phyloP scores from a whole-genome alignment of 2,329 filamentous ascomycete species.

The Pseudomassariella vexata region DNA sequence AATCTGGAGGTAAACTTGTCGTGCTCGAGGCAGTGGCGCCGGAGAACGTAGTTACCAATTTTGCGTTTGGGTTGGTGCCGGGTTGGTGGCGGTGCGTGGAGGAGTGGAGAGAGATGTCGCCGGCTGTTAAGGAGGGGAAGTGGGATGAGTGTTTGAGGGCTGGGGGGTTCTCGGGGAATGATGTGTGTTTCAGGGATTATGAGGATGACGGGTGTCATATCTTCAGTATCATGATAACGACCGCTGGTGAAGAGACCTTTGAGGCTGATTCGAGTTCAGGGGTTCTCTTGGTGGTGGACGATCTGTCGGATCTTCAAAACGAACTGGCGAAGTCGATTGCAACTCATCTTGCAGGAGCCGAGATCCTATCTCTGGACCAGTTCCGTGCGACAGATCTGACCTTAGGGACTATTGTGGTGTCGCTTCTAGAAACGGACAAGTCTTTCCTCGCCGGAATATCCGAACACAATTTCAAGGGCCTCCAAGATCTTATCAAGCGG shows the following conservation, averaged over 20 bases:
- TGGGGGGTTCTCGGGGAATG: slow-evolving; percentile 17
- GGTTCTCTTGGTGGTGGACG: too few relatives aligned
- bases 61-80: slow-evolving; percentile 4
- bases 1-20: slow-evolving; percentile 12
- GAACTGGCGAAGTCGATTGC: too few relatives aligned
- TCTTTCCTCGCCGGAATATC: slow-evolving; percentile 18
- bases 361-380: background rate
- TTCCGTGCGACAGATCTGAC: background rate
- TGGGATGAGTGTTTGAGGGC: slow-evolving; percentile 13
- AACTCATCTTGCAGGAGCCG: too few relatives aligned
- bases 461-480: slow-evolving; percentile 12
- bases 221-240: slow-evolving; percentile 18
- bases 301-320: too few relatives aligned
- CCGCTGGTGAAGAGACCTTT: slow-evolving; percentile 5
- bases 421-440: slow-evolving; percentile 14
- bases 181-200: slow-evolving; percentile 16
- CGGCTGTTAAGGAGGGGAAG: slow-evolving; percentile 5
- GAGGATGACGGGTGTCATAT: slow-evolving; percentile 12
- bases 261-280: too few relatives aligned
- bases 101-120: background rate
- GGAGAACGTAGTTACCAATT: background rate
- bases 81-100: slow-evolving; percentile 6
- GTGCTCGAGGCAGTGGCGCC: slow-evolving; percentile 7
- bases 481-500: slow-evolving; percentile 14
- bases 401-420: slow-evolving; percentile 12